Base-by-base conservation (phyloP, 2,329 filamentous ascomycete genomes). In the Fusarium sp. region DNA sequence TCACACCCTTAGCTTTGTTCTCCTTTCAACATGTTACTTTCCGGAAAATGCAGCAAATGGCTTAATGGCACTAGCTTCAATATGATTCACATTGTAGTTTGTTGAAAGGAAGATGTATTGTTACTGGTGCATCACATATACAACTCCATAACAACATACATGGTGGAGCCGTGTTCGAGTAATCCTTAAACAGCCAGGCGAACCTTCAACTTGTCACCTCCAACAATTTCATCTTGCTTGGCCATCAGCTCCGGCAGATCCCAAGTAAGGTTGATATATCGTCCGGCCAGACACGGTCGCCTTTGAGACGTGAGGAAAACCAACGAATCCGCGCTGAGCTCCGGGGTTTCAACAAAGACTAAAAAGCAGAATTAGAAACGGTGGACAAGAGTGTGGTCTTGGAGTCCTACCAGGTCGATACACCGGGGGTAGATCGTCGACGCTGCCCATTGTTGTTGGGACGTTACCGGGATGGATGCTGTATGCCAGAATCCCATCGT, bases 231-330 rank as follows among this genome's bases (percentile, higher is more conserved):
- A 25, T 41, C 16, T 39, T 69, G 25, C 32, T 76, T 76, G 0
- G 41, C 35, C 61, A 74, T 68, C 2, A 76, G 52, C 18, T 76
- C 64, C 2, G 68, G 61, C 7, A 76, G 58, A 43, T 76, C 73
- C 70, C 73, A 76, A 4, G 70, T 76, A 18, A 76, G 39, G 10
- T 76, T 75, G 2, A 71, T 39, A 23, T 73, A 75, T 10, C 72
- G 63, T 5, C 73, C 72, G 1, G 66, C 56, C 5, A 76, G 14
- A 67, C 73, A 76, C 1, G 54, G 5, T 13, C 71, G 54, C 5
- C 18, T 61, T 14, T 66, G 50, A 0, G 65, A 69, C 9, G 65
- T 43, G 18, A 76, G 37, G n/a, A 59, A 74, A 2, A 71, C 71
- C 11, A 74, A 3, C 1, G 73, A 76, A n/a, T 74, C 60, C 6